phyloP scores from a whole-genome alignment of 306 rosid genomes.

The Ormosia semicastrata region DNA sequence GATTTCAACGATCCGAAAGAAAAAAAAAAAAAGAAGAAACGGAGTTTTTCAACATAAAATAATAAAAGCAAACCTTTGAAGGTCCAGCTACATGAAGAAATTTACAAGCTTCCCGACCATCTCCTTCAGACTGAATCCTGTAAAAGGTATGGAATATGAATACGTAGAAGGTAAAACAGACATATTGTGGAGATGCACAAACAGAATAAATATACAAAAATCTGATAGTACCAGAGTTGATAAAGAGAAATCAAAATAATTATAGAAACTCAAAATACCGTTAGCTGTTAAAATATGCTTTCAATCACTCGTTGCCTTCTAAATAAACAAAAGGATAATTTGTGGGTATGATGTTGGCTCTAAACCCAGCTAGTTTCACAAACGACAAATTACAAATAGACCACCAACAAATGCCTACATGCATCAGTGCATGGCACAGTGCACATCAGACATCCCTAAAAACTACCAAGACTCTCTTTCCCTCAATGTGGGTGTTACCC shows the following conservation, averaged over 20 bases:
- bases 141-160: conserved; percentile 15
- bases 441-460: conserved; percentile 5
- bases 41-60: not conserved
- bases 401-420: not conserved
- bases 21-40: not conserved
- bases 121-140: conserved; percentile 72
- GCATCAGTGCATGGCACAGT: not conserved
- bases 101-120: conserved; percentile 79
- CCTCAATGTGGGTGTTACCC: not conserved
- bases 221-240: not conserved
- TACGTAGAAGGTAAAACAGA: conserved; percentile 2
- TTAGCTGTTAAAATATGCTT: not conserved
- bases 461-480: not conserved
- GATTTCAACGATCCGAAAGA: not conserved
- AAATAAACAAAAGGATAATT: not conserved
- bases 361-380: not conserved
- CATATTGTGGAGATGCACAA: not conserved
- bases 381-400: not conserved
- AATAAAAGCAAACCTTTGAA: conserved; percentile 55
- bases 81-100: conserved; percentile 85
- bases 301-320: conserved; percentile 13
- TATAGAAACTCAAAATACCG: not conserved
- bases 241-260: not conserved
- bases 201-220: conserved; percentile 14
- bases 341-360: not conserved